Evolutionary conservation across 2,329 filamentous ascomycete genomes (phyloP), one percentile per base, ranked within the genome.

Genomic region (Fonsecaea erecta): DNA sequence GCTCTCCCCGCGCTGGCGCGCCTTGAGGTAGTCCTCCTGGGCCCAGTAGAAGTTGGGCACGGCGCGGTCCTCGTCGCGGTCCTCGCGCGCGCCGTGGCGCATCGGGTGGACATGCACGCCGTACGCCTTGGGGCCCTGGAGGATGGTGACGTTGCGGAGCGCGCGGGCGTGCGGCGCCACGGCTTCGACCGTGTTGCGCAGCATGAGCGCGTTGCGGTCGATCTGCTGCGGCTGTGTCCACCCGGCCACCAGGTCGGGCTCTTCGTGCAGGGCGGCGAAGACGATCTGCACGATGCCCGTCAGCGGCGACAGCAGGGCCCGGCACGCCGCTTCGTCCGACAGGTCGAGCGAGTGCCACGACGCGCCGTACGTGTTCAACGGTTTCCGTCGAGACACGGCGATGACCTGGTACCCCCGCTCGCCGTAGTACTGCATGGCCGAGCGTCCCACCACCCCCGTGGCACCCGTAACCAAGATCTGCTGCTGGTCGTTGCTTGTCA

Each of bases 271-370:
- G n/a, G 40, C 40, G 2, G 40, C 40, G 40, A 46, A 46, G 5
- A 46, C 40, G 40, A 46, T 46, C 8, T 46, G 40, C 40, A 24
- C 40, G 40, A 46, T 46, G n/a, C 40, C 40, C 40, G 40, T 46
- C 40, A 46, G 24, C 40, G 40, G 40, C 40, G 40, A 46, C 40
- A 46, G 12, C 3, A 46, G 40, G 9, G 40, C 40, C n/a, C 24
- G 21, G 40, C 40, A 46, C 40, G 40, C 40, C 6, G 40, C 40
- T 24, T 46, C 40, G 40, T 46, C 40, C 3, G 40, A 46, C 3
- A 46, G 40, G 11, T 46, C 40, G 5, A 46, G 40, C 40, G 40
- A 46, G 40, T 46, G 40, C 40, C 40, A 46, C 40, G 18, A 24
- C 1, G 40, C 40, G n/a, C 40, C 40, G 11, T 46, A 46, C 9